Base-by-base conservation (phyloP, 2,329 filamentous ascomycete genomes). In the Cordyceps fumosorosea region DNA sequence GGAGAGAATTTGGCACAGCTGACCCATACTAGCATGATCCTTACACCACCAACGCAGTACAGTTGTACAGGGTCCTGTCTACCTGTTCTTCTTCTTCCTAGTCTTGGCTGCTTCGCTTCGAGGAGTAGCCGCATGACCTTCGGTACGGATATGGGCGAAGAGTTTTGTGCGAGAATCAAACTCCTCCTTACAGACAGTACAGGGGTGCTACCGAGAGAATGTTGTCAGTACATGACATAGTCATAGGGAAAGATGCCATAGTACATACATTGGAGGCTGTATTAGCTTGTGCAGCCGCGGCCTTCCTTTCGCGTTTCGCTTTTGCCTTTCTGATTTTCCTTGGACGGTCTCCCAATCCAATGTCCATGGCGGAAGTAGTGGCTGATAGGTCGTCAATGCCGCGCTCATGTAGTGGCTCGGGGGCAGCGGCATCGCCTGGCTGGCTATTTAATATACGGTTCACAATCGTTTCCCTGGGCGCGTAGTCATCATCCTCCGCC, bases 61-160 rank as follows among this genome's bases (percentile, higher is more conserved):
- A 37, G 11, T 37, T 37, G 34, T 37, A 12, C 10, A 11, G 11
- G 10, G 34, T 37, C 11, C 20, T 11, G 11, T 44, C 42, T 42
- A 64, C 51, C 42, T 22, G 44, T 20, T 58, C 22, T 22, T 62
- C 18, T 47, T 37, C 24, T 18, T 40, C 6, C 11, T 57, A 45
- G 14, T 12, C 22, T 56, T 50, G 34, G 45, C 16, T 5, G 18
- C n/a, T 12, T 48, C 54, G 16, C 37, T 4, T 2, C 5, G 5
- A 56, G 44, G 50, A 52, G 48, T 51, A 34, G 85, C 83, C 6
- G 87, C 89, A 75, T 95, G 90, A 11, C 77, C 77, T 20, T 83
- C 75, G 11, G 86, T 82, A 65, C 85, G 84, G 63, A 95, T 80
- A 72, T 96, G 91, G 58, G 83, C 78, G 71, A 93, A 93, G 20